These are phyloP conservation scores for Clitopilus passeckerianus DNA, from an alignment of 768 basidiomycete species.

Conservation along the genomic window DNA sequence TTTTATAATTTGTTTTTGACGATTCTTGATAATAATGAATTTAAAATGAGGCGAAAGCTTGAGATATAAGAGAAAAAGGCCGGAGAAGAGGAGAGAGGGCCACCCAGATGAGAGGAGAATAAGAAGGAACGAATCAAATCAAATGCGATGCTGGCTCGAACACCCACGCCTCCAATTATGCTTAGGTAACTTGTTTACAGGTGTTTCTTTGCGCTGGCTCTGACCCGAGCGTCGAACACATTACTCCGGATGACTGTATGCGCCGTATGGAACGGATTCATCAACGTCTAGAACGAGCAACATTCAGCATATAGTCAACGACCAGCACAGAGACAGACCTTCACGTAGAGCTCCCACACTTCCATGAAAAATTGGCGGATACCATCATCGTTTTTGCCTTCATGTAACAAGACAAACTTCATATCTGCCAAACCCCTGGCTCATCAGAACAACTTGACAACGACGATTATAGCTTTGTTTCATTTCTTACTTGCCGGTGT, in stretches of 20 bases:
- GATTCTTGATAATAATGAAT: conserved; percentile 15
- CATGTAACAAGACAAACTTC: conserved; percentile 93
- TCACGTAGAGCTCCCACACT: conserved; percentile 96
- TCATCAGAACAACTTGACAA: neutral
- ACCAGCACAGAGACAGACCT: conserved; percentile 47
- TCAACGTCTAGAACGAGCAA: conserved; percentile 49
- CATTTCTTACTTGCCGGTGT: conserved; percentile 82
- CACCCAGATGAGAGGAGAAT: conserved; percentile 28
- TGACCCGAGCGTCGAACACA: conserved; percentile 79
- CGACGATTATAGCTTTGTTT: neutral
- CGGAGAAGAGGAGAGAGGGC: conserved; percentile 20
- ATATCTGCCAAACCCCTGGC: conserved; percentile 54
- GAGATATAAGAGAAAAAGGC: conserved; percentile 26
- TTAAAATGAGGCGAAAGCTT: conserved; percentile 21
- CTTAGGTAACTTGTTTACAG: conserved; percentile 33
- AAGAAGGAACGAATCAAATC: conserved; percentile 24
- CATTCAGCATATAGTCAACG: conserved; percentile 2
- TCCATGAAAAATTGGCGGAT: conserved; percentile 91
- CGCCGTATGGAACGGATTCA: conserved; percentile 97
- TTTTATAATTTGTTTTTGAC: conserved; percentile 1
- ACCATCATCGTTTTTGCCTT: conserved; percentile 95
- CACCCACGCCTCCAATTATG: conserved; percentile 15
- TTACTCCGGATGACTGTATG: conserved; percentile 77
- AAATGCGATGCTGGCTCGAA: conserved; percentile 12
- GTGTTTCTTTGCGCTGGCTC: conserved; percentile 83